phyloP scores from a whole-genome alignment of 805 yeast genomes.

The Blastobotrys muscicola region DNA sequence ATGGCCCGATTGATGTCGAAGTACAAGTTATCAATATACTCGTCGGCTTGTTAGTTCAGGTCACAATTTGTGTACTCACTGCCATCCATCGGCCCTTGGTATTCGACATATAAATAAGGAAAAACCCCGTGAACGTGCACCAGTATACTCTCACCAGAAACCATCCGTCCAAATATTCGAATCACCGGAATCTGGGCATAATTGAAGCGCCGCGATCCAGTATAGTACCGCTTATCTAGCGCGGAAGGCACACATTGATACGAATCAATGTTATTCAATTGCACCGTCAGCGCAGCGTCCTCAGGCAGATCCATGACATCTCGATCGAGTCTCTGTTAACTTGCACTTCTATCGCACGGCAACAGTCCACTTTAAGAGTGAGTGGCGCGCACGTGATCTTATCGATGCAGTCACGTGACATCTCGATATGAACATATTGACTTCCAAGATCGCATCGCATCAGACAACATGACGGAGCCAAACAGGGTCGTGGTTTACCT shows the following conservation, averaged over 20 bases:
- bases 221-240: not conserved
- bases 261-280: slow-evolving; percentile 3
- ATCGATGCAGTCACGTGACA: not conserved
- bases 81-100: slow-evolving; percentile 33
- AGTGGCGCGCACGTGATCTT: not conserved
- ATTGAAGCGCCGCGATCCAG: not conserved
- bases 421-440: not conserved
- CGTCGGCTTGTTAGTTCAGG: slow-evolving; percentile 9
- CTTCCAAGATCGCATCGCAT: not conserved
- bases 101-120: slow-evolving; percentile 71
- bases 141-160: slow-evolving; percentile 47
- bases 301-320: too few relatives aligned
- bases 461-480: slow-evolving; percentile 7
- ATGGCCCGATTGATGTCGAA: slow-evolving; percentile 22
- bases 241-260: slow-evolving; percentile 4
- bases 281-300: not conserved
- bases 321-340: not conserved
- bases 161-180: slow-evolving; percentile 64
- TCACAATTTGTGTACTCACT: slow-evolving; percentile 2
- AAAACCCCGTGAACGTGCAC: slow-evolving; percentile 77
- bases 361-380: too few relatives aligned
- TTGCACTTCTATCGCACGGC: not conserved
- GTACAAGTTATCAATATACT: slow-evolving; percentile 12
- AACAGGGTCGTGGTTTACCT: slow-evolving; percentile 29
- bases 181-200: slow-evolving; percentile 54